Base-by-base conservation (phyloP, 768 basidiomycete genomes). In the Hypsizygus marmoreus region DNA sequence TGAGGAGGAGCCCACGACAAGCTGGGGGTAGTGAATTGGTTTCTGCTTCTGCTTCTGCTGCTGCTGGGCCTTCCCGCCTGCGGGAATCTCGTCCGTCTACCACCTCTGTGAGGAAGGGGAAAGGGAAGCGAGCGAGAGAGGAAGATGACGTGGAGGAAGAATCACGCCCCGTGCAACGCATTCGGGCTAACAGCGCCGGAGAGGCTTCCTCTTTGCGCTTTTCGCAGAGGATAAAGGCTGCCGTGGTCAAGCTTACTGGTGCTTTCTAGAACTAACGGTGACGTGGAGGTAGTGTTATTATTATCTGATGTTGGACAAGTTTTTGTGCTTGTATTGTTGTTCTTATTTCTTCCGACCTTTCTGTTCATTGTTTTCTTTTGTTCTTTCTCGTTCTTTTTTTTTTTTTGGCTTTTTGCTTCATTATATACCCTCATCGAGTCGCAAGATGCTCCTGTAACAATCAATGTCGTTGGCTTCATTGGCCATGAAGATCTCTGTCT, bases 51-150 rank as follows among this genome's bases (percentile, higher is more conserved):
- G n/a, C n/a, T n/a, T n/a, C n/a, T n/a, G n/a, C n/a, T n/a, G n/a
- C n/a, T n/a, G n/a, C n/a, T n/a, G n/a, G n/a, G n/a, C n/a, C n/a
- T n/a, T n/a, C n/a, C n/a, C n/a, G n/a, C n/a, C n/a, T n/a, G n/a
- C n/a, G n/a, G n/a, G n/a, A n/a, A n/a, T n/a, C n/a, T n/a, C n/a
- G n/a, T n/a, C n/a, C n/a, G n/a, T n/a, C n/a, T n/a, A n/a, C n/a
- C n/a, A n/a, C 17, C 4, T 39, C 37, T 5, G 9, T n/a, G 4
- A 40, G 32, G 23, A 38, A 33, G 33, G 45, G 45, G 22, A 47
- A 40, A n/a, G n/a, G n/a, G 38, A 47, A 47, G 23, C 45, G 45
- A 19, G 29, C 45, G 22, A 38, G 45, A 23, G 45, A 47, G 29
- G 45, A 23, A 33, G 17, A 11, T 6, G 38, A 28, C 30, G 45